Base-by-base conservation (phyloP, 2,329 filamentous ascomycete species). In the Pezicula radicicola region DNA sequence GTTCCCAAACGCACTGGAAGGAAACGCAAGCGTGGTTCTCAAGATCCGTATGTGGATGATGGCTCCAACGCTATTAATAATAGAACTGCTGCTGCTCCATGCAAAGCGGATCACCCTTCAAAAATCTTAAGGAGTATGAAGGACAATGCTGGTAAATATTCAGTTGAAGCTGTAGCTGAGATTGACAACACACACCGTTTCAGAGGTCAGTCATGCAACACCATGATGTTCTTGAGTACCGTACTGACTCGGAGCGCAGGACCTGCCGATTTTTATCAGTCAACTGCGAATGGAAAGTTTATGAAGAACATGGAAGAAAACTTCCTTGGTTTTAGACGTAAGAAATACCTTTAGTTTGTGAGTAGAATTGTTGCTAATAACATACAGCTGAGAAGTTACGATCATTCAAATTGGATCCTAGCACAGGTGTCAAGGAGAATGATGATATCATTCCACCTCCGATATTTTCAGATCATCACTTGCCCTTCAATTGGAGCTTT, bases 161-260 rank as follows among this genome's bases (percentile, higher is more conserved):
- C 77, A 4, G 78, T 90, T 28, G 83, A 91, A 59, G 78, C 85
- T 1, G 78, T 92, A 3, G 91, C 91, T 7, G 70, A 84, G 18
- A 81, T 97, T 55, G 82, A 85, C 50, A 84, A 89, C 60, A 94
- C 88, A 1, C 91, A 97, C 75, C 83, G 93, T 36, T 99, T 95
- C 69, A 83, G 93, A 66, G 85, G 85, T 79, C 68, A 25, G 49
- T 28, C 1, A 39, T 12, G 25, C 9, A 0, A 28, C 12, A 7
- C 8, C 12, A 7, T 9, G 10, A 33, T 27, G 9, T 3, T 15
- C n/a, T 28, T 16, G 25, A 13, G 19, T 6, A 19, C 50, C 6
- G 28, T 54, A 16, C 28, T 48, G 41, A 50, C 19, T 27, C 16
- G 6, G 21, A 13, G 33, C 7, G 19, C 25, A 83, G 82, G 80